Conservation (phyloP, 2,329 filamentous ascomycete genomes). For the Endoconidiophora laricicola region DNA sequence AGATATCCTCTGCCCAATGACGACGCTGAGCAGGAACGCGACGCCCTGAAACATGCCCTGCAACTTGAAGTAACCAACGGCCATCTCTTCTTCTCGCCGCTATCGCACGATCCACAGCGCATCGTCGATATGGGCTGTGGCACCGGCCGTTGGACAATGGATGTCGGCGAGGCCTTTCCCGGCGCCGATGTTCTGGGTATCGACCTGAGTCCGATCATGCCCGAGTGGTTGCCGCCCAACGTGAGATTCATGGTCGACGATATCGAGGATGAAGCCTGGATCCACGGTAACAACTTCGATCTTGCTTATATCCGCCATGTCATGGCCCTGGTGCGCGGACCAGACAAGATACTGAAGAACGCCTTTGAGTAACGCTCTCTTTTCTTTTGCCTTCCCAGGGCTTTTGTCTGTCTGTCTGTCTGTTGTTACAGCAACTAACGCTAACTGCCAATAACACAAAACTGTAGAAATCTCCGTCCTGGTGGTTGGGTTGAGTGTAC, state of each 20-base stretch:
- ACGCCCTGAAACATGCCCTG: conserved; percentile 29
- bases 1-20: conserved; percentile 33
- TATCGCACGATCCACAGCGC: conserved; percentile 24
- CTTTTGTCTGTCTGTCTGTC: background rate
- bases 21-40: conserved; percentile 27
- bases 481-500: conserved; percentile 38
- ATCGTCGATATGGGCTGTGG: conserved; percentile 34
- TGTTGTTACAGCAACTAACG: background rate
- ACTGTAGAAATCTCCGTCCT: conserved; percentile 18
- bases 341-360: conserved; percentile 28
- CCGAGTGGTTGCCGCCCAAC: conserved; percentile 37
- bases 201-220: conserved; percentile 30
- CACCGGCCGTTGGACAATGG: conserved; percentile 36
- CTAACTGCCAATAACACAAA: no score
- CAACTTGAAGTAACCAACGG: conserved; percentile 28
- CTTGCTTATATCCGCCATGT: conserved; percentile 35
- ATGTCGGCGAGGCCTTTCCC: conserved; percentile 28
- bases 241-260: conserved; percentile 48
- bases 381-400: background rate
- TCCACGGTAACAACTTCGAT: conserved; percentile 31
- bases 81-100: conserved; percentile 24
- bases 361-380: conserved; percentile 20
- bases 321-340: conserved; percentile 34
- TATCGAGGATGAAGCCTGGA: conserved; percentile 39
- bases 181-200: conserved; percentile 25